Evolutionary conservation across 176 grass and related monocot species (phyloP).

Genomic region (Stipa capillata): DNA sequence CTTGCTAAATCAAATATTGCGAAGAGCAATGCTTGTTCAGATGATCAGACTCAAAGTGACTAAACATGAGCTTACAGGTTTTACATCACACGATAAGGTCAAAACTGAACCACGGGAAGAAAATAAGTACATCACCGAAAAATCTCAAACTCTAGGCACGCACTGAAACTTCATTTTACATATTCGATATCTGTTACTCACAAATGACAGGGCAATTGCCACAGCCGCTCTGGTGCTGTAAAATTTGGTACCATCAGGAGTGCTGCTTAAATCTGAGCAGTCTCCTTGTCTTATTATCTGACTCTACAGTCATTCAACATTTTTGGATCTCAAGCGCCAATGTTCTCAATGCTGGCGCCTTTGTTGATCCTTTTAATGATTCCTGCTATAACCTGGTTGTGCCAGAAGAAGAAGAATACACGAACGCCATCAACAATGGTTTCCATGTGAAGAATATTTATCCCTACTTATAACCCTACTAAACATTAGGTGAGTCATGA

Average conservation of each 20-base stretch:
- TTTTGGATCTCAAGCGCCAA: slow-evolving; percentile 43
- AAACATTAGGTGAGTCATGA: not conserved
- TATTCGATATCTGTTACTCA: not conserved
- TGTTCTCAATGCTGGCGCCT: slow-evolving; percentile 63
- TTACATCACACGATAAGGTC: not conserved
- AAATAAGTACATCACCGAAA: not conserved
- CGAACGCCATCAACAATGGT: not conserved
- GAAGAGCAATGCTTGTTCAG: not conserved
- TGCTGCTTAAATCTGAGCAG: not conserved
- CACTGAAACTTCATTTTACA: not conserved
- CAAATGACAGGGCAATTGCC: not conserved
- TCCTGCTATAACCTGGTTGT: slow-evolving; percentile 81
- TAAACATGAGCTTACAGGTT: slow-evolving; percentile 1
- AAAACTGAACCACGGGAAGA: not conserved
- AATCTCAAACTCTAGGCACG: not conserved
- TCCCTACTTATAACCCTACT: not conserved
- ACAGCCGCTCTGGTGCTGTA: not conserved
- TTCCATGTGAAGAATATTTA: not conserved
- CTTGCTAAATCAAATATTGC: not conserved
- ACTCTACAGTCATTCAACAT: not conserved
- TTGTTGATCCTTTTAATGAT: slow-evolving; percentile 93
- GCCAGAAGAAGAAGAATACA: not conserved
- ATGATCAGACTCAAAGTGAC: not conserved
- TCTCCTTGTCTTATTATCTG: not conserved
- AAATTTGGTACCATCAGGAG: not conserved